A percentile compares a stretch with the other conserved stretches of the same genome.
These are phyloP conservation scores for Debaryomyces maramus DNA, from an alignment of 805 yeast species.

Conservation along the genomic window DNA sequence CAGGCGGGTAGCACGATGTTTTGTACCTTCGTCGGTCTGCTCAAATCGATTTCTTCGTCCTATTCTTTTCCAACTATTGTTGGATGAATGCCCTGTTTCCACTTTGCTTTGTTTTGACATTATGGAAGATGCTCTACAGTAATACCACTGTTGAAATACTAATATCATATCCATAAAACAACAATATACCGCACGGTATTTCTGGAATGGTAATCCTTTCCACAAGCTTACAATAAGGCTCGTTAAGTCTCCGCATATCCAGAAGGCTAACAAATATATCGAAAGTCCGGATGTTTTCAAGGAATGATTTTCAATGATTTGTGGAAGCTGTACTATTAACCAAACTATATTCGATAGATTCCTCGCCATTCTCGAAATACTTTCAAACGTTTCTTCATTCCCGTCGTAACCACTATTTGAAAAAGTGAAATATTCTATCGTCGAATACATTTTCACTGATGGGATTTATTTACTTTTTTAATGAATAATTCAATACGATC, in stretches of 20 bases:
- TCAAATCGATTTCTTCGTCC: background rate
- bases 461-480: no score
- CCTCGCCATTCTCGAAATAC: slow-evolving; percentile 12
- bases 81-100: no score
- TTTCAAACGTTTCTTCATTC: background rate
- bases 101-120: no score
- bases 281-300: slow-evolving; percentile 37
- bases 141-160: slow-evolving; percentile 70
- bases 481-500: no score
- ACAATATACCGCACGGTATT: slow-evolving; percentile 69
- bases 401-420: background rate
- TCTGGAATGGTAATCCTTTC: slow-evolving; percentile 84
- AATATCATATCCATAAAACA: slow-evolving; percentile 68
- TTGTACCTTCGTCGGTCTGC: no score
- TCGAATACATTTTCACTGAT: no score
- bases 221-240: slow-evolving; percentile 32
- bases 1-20: no score
- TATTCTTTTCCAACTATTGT: no score
- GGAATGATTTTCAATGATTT: slow-evolving; percentile 60
- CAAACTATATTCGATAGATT: slow-evolving; percentile 51
- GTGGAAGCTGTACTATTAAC: slow-evolving; percentile 75
- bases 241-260: slow-evolving; percentile 44
- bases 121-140: no score
- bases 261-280: slow-evolving; percentile 27
- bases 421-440: no score